A percentile compares a stretch with the other conserved stretches of the same genome.
Evolutionary conservation across 225 moss, liverwort and hornwort genomes (phyloP).

Genomic region (Antitrichia curtipendula): DNA sequence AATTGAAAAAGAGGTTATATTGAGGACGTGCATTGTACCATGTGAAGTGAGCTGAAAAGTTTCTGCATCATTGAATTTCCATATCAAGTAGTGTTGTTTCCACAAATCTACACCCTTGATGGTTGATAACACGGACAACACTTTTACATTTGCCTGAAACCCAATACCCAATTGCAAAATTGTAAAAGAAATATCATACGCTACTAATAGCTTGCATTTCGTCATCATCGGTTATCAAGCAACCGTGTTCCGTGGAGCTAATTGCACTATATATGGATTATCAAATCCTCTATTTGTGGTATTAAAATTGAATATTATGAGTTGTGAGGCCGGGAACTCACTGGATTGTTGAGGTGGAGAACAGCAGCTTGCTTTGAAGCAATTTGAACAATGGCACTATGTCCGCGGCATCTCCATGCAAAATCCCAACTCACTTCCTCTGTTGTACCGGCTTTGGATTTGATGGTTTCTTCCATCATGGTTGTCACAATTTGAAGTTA

Average conservation of each 20-base stretch:
- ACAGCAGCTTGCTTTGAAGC: too few relatives aligned
- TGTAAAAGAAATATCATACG: not conserved
- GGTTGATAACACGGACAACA: conserved; percentile 26
- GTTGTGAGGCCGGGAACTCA: too few relatives aligned
- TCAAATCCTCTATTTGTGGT: not conserved
- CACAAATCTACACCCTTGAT: conserved; percentile 63
- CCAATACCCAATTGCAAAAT: not conserved
- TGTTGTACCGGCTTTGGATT: too few relatives aligned
- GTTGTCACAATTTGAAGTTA: too few relatives aligned
- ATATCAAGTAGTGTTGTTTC: conserved; percentile 55
- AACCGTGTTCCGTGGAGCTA: rapidly evolving
- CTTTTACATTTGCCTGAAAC: conserved; percentile 19
- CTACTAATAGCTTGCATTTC: not conserved
- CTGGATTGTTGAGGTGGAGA: too few relatives aligned
- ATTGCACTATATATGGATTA: not conserved
- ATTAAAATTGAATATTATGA: not conserved
- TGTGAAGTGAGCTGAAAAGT: conserved; percentile 34
- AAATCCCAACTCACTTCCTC: too few relatives aligned
- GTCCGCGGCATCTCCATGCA: too few relatives aligned
- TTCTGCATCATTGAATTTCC: conserved; percentile 52
- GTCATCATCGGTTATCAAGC: not conserved
- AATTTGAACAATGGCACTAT: too few relatives aligned
- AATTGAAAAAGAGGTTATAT: not conserved
- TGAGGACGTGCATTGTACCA: not conserved
- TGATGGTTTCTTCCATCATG: too few relatives aligned